Base-by-base conservation (phyloP, 495 filamentous ascomycete species). In the Lophium mytilinum region DNA sequence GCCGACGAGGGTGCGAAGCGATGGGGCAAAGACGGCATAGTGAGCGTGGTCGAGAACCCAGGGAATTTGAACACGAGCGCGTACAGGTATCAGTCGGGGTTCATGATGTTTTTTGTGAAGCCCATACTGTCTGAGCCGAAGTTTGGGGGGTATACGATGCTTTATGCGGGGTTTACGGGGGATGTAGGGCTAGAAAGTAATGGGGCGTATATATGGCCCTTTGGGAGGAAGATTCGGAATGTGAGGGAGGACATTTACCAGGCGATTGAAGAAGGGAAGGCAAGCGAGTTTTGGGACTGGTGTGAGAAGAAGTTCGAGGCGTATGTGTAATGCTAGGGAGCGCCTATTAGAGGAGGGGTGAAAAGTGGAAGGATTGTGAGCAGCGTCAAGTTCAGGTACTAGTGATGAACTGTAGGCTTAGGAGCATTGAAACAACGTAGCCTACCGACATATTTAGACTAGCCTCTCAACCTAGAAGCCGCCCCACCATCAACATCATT, bases 21-120 rank as follows among this genome's bases (percentile, higher is more conserved):
- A 9, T 58, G 69, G 35, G 63, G 56, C 9, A 52, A 62, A 33
- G 50, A 70, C 1, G 70, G 69, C 7, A 61, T 77, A 14, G 12
- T 18, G 41, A 37, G 12, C 15, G 53, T 37, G 15, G 39, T 37
- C 2, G 6, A 52, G 49, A 71, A 75, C 60, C 72, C 72, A 1
- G 72, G 72, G 1, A 67, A 73, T 39, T 61, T 75, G 53, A 35
- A 17, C 14, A 71, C 70, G n/a, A 69, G 73, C 39, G 55, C 74
- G 14, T 52, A 65, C 30, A 52, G 70, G 4, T 41, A 72, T 50
- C 6, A 56, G 62, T 37, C 54, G 56, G 48, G 15, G 57, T 47
- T 49, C 2, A 11, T 46, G 37, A 37, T 19, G 5, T 24, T 52
- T 11, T 6, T 41, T 1, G 12, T 56, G 37, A 51, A 40, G 21